Base-by-base conservation (phyloP, 176 grass and related monocot species). In the Triticum turgidum region DNA sequence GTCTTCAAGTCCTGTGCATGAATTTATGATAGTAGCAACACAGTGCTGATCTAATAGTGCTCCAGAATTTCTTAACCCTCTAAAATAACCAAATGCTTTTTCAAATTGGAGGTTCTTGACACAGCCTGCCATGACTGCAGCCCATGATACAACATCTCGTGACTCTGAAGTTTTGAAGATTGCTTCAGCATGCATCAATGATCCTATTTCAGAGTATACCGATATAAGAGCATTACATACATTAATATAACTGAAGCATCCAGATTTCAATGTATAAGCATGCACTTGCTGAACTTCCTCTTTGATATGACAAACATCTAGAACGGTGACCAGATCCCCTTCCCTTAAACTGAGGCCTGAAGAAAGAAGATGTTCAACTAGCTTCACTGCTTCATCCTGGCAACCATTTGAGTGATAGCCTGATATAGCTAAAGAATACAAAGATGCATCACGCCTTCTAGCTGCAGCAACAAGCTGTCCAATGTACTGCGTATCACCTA, bases 221-320 rank as follows among this genome's bases (percentile, higher is more conserved):
- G 96, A 98, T 73, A 98, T 95, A 84, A 98, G 82, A 86, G 91
- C 76, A 86, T 98, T 98, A 69, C 88, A 62, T 21, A 96, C 92
- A 62, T 89, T 88, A 84, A 83, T 85, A 63, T 89, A 94, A 56
- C 61, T 86, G 49, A 94, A 85, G 21, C 85, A 75, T 87, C 88
- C 91, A 24, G 93, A 79, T 94, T 95, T 98, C 70, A 96, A 32
- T 51, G 84, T 69, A 72, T 84, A 86, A 73, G 81, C 85, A 83
- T 98, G 96, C 21, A 98, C 78, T 87, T 95, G 96, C 29, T 76
- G 86, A 87, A 91, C 84, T 45, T 98, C 96, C 74, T 85, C 82
- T 87, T 75, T 87, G 59, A 68, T 58, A 71, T 89, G 89, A 76
- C 96, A 98, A 14, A 93, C 72, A 73, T 87, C 89, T 51, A 95